Evolutionary conservation across 192 early-diverging fungal species (phyloP).

Genomic region (Dissophora ornata): DNA sequence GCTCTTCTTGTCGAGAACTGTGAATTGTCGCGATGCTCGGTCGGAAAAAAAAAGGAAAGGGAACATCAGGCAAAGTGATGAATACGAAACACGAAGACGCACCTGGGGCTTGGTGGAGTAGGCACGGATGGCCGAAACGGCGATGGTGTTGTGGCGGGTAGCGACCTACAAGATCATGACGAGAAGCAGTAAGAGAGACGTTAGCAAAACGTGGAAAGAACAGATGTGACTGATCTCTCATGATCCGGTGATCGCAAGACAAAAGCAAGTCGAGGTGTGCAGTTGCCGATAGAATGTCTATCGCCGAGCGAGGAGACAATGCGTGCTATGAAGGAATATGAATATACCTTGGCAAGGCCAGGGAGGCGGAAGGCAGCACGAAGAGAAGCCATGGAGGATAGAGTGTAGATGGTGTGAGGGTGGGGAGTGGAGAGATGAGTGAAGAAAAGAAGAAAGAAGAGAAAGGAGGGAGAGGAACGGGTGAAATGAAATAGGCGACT

Average conservation of each 20-base stretch:
- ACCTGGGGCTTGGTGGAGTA: conserved; percentile 67
- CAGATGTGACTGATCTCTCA: neutral
- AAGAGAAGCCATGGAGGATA: conserved; percentile 49
- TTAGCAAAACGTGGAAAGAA: too few species aligned
- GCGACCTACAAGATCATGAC: conserved; percentile 26
- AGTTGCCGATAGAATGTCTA: too few species aligned
- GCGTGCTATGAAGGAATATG: too few species aligned
- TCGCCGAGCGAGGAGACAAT: too few species aligned
- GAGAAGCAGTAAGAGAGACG: neutral
- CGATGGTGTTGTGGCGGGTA: conserved; percentile 55
- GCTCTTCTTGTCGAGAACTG: too few species aligned
- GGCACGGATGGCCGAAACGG: conserved; percentile 54
- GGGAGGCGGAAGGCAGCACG: conserved; percentile 54
- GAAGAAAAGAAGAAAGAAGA: conserved; percentile 3
- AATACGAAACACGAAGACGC: too few species aligned
- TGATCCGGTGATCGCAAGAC: too few species aligned
- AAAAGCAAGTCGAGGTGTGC: too few species aligned
- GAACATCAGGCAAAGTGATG: too few species aligned
- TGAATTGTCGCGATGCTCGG: too few species aligned
- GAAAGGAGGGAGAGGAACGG: neutral
- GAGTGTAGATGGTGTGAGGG: neutral
- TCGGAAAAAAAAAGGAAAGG: too few species aligned
- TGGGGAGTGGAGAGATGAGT: conserved; percentile 1
- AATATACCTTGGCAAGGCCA: conserved; percentile 52
- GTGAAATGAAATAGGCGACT: neutral